Conservation (phyloP, 805 yeast genomes). For the Sugiyamaella smithiae region DNA sequence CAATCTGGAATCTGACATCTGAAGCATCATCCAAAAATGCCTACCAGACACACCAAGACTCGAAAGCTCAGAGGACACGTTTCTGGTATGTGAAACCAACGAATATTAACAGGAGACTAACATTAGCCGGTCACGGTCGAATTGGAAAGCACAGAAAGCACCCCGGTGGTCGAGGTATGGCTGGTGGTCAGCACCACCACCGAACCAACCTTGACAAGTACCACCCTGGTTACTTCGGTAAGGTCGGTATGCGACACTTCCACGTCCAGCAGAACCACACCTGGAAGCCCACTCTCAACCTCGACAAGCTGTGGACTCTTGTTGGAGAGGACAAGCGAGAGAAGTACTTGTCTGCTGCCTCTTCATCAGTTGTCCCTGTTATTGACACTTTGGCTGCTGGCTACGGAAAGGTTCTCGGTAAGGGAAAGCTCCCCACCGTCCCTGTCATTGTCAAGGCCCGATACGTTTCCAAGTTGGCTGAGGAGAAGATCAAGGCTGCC, state of each 20-base stretch:
- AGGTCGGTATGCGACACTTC: constrained; percentile 99
- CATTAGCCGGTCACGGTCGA: constrained; percentile 99
- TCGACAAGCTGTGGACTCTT: constrained; percentile 98
- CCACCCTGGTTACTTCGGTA: constrained; percentile 99
- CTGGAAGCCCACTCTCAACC: constrained; percentile 98
- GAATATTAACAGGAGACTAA: not conserved
- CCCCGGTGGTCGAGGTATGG: constrained; percentile 99
- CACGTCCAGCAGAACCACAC: constrained; percentile 90
- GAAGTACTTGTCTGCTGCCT: constrained; percentile 79
- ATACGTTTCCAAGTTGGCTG: constrained; percentile 98
- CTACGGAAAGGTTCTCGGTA: constrained; percentile 99
- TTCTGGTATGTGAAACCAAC: constrained; percentile 70
- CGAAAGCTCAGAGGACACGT: constrained; percentile 99
- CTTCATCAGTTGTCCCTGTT: constrained; percentile 93
- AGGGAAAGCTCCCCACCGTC: constrained; percentile 96
- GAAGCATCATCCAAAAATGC: constrained; percentile 51
- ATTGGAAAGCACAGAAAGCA: constrained; percentile 99
- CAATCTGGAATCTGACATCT: too few species aligned
- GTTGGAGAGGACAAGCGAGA: constrained; percentile 93
- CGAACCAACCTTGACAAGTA: constrained; percentile 99
- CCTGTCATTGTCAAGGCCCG: constrained; percentile 99
- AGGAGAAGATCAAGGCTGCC: constrained; percentile 99
- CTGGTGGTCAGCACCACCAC: constrained; percentile 99
- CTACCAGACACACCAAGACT: constrained; percentile 98
- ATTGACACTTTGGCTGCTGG: constrained; percentile 99